Conservation (phyloP, 2,329 filamentous ascomycete species). For the Cytospora piceicola region DNA sequence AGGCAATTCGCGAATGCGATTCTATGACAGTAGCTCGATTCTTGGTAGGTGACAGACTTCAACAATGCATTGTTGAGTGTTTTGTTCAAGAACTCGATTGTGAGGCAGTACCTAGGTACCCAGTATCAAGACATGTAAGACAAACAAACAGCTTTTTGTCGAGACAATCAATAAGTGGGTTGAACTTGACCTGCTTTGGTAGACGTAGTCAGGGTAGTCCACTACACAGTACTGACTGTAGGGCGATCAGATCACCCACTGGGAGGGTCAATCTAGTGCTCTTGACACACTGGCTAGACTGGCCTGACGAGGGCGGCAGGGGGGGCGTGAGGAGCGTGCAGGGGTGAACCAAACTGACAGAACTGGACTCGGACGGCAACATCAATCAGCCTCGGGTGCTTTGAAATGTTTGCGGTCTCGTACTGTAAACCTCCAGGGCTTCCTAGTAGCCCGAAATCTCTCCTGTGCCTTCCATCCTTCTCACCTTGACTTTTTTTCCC, state of each 20-base stretch:
- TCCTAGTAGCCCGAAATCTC: neutral
- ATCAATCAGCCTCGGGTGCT: neutral
- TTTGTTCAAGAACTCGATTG: too few species aligned
- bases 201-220: neutral
- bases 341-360: neutral
- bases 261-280: neutral
- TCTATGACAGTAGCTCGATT: neutral
- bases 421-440: constrained; percentile 13
- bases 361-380: neutral
- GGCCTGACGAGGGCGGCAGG: too few species aligned
- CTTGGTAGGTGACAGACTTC: too few species aligned
- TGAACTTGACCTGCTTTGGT: too few species aligned
- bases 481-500: neutral
- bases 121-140: too few species aligned
- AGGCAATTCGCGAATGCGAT: too few species aligned
- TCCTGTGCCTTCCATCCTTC: neutral
- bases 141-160: too few species aligned
- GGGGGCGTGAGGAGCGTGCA: neutral
- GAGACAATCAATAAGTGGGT: too few species aligned
- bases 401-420: constrained; percentile 25
- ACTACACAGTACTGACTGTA: too few species aligned
- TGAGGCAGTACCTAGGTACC: too few species aligned
- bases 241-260: neutral
- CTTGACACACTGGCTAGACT: neutral
- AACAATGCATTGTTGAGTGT: too few species aligned